Evolutionary conservation across 2,329 filamentous ascomycete species (phyloP).

Genomic region (Metarhizium humberi): DNA sequence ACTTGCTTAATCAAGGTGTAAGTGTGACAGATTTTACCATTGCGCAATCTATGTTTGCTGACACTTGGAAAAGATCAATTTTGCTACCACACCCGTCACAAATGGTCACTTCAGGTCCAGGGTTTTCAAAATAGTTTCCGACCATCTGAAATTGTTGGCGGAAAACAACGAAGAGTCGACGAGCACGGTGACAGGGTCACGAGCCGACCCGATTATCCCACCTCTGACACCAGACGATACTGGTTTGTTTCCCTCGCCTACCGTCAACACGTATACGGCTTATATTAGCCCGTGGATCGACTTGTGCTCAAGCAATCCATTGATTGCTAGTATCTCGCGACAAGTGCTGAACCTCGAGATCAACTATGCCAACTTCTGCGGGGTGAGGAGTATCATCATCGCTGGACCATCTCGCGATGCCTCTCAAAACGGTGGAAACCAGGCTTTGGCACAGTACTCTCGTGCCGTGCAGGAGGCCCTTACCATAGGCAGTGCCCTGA

Average conservation of each 20-base stretch:
- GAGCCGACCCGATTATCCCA: conserved; percentile 48
- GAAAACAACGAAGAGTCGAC: conserved; percentile 26
- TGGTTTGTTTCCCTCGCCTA: conserved; percentile 56
- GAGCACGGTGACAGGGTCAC: conserved; percentile 33
- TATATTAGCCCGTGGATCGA: conserved; percentile 91
- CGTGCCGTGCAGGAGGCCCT: conserved; percentile 76
- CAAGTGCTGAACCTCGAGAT: conserved; percentile 88
- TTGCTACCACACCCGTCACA: conserved; percentile 70
- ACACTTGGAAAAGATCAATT: conserved; percentile 52
- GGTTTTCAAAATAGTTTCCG: conserved; percentile 52
- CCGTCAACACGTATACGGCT: conserved; percentile 65
- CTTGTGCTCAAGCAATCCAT: conserved; percentile 69
- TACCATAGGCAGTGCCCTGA: conserved; percentile 63
- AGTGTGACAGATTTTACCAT: conserved; percentile 21
- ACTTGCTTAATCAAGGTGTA: conserved; percentile 62
- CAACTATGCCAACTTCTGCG: conserved; percentile 92
- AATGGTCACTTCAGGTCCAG: conserved; percentile 62
- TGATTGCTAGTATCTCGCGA: conserved; percentile 77
- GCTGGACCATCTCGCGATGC: conserved; percentile 64
- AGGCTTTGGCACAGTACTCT: conserved; percentile 65
- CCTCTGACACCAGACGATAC: conserved; percentile 76
- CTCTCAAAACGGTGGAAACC: conserved; percentile 37
- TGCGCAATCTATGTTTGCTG: background rate
- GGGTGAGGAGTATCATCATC: conserved; percentile 73
- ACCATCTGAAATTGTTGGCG: conserved; percentile 41